These are phyloP conservation scores for Gardenia jasminoides DNA, from an alignment of 257 asterid genomes.

Conservation along the genomic window DNA sequence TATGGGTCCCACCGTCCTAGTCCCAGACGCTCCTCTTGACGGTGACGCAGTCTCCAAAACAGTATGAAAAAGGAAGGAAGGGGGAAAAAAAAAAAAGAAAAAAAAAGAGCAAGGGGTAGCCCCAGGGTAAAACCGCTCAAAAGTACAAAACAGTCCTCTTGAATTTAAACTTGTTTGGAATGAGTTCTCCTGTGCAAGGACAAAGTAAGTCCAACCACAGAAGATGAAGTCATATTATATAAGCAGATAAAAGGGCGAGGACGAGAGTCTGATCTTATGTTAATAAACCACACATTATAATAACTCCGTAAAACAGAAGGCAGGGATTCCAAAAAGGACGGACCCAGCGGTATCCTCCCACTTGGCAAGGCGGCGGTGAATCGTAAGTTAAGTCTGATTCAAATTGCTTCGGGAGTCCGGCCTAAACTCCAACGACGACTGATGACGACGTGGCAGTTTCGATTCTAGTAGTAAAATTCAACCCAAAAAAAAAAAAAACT, in stretches of 20 bases:
- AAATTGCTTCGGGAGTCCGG: background rate
- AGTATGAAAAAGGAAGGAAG: background rate
- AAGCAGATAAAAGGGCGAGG: background rate
- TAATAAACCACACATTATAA: no score
- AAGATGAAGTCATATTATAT: background rate
- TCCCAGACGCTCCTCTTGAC: slow-evolving; percentile 8
- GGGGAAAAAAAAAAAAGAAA: no score
- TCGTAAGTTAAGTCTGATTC: background rate
- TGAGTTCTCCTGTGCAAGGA: background rate
- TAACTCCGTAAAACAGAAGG: no score
- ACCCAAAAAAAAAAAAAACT: background rate
- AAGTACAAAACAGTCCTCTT: background rate
- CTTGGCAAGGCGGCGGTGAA: background rate
- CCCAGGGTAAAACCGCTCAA: no score
- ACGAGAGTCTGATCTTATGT: no score
- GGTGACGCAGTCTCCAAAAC: background rate
- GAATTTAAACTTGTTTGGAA: no score
- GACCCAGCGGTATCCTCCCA: background rate
- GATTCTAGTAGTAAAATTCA: background rate
- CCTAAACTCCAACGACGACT: background rate
- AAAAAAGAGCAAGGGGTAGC: no score
- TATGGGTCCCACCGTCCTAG: no score
- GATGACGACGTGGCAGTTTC: background rate
- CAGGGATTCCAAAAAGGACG: background rate
- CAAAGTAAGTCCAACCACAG: background rate